Conservation (phyloP, 2,329 filamentous ascomycete genomes). For the Epichloe sp. region DNA sequence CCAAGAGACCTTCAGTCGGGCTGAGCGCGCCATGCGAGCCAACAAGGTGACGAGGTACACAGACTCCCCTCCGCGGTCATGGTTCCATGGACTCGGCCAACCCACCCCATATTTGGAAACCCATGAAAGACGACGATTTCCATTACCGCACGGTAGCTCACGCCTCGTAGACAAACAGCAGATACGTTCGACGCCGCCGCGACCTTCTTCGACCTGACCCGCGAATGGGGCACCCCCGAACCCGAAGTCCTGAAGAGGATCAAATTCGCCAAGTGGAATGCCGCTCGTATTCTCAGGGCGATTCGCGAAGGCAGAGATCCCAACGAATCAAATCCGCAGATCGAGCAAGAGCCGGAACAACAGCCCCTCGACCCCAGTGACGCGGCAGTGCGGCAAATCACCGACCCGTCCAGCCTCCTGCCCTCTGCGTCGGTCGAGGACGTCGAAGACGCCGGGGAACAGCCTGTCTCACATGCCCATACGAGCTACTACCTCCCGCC, state of each 20-base stretch:
- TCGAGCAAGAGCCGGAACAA: conserved; percentile 27
- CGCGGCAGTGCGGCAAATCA: conserved; percentile 43
- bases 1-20: conserved; percentile 72
- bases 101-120: too few relatives aligned
- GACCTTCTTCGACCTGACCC: conserved; percentile 79
- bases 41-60: conserved; percentile 68
- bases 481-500: conserved; percentile 22
- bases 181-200: conserved; percentile 88
- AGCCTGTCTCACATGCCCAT: conserved; percentile 12
- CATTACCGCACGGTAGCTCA: background rate
- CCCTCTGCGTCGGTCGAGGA: conserved; percentile 40
- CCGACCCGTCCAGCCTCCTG: conserved; percentile 21
- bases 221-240: conserved; percentile 72
- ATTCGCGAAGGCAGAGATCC: conserved; percentile 85
- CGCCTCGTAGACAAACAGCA: conserved; percentile 58
- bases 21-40: conserved; percentile 67
- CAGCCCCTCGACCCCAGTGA: conserved; percentile 46
- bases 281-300: conserved; percentile 77
- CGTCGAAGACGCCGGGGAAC: conserved; percentile 30
- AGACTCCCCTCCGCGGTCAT: too few relatives aligned
- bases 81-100: too few relatives aligned
- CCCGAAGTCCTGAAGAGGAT: conserved; percentile 71
- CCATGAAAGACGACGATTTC: too few relatives aligned
- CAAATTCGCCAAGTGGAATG: conserved; percentile 95
- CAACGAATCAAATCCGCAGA: conserved; percentile 73